A percentile compares a stretch with the other conserved stretches of the same genome.
phyloP scores from a whole-genome alignment of 805 yeast species.

The Myxozyma sirexii region DNA sequence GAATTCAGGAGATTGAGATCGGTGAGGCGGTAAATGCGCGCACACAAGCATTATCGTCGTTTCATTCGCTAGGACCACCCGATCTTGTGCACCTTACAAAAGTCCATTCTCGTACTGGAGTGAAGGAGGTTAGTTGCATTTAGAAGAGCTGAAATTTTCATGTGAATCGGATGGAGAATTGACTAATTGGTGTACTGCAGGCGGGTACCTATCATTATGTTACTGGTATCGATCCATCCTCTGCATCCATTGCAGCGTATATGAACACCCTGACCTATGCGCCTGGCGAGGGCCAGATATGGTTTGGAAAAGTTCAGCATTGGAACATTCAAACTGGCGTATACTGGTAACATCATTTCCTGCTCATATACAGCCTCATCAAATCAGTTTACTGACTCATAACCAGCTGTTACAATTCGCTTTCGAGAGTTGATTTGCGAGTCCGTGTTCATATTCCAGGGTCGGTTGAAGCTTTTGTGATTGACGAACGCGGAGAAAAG shows the following conservation, averaged over 20 bases:
- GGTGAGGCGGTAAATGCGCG: slow-evolving; percentile 60
- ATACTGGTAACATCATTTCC: slow-evolving; percentile 40
- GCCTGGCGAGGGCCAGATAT: slow-evolving; percentile 60
- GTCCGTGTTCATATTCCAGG: slow-evolving; percentile 63
- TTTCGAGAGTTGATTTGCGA: slow-evolving; percentile 72
- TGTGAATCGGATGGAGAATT: background rate
- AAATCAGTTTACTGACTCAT: slow-evolving; percentile 53
- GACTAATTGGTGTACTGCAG: slow-evolving; percentile 4
- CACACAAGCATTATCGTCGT: slow-evolving; percentile 48
- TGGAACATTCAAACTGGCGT: slow-evolving; percentile 50
- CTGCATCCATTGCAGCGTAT: slow-evolving; percentile 60
- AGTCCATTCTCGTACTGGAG: slow-evolving; percentile 47
- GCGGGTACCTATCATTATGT: slow-evolving; percentile 57
- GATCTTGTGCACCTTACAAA: slow-evolving; percentile 62
- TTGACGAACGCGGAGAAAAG: slow-evolving; percentile 47
- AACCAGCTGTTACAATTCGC: slow-evolving; percentile 62
- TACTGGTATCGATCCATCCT: slow-evolving; percentile 56
- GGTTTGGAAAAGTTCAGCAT: slow-evolving; percentile 65
- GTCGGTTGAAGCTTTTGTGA: slow-evolving; percentile 45
- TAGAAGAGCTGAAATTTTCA: background rate
- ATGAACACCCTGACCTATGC: slow-evolving; percentile 51
- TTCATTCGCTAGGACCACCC: slow-evolving; percentile 70
- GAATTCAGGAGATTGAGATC: slow-evolving; percentile 51
- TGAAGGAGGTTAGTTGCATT: slow-evolving; percentile 50
- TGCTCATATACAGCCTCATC: slow-evolving; percentile 23